Percentiles rank a stretch among this genome's conserved stretches.
phyloP scores from a whole-genome alignment of 2,329 filamentous ascomycete species.

The Teratosphaeria viscida region DNA sequence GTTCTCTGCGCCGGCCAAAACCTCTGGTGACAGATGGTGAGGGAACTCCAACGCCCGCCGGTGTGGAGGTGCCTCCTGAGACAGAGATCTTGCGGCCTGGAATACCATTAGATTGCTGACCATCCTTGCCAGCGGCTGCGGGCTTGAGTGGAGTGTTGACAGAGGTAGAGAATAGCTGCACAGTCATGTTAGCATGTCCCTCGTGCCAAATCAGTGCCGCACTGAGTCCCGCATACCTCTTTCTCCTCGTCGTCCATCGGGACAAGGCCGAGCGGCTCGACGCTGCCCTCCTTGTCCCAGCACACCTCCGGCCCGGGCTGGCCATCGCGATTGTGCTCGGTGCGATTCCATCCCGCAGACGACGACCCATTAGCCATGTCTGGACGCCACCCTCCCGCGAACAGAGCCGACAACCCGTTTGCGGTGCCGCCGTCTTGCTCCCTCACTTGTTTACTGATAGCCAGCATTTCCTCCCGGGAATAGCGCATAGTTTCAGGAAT shows the following conservation, averaged over 20 bases:
- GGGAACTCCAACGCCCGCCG: conserved; percentile 54
- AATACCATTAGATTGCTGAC: conserved; percentile 42
- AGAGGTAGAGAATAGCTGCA: conserved; percentile 66
- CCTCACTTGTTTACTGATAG: conserved; percentile 55
- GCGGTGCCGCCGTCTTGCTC: conserved; percentile 50
- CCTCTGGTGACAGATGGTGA: conserved; percentile 68
- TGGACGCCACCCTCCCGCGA: conserved; percentile 70
- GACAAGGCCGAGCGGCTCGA: conserved; percentile 60
- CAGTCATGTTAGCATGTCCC: conserved; percentile 5
- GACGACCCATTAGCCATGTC: conserved; percentile 54
- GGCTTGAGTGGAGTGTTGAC: conserved; percentile 93
- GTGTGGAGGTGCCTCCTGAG: conserved; percentile 53
- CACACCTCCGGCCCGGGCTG: conserved; percentile 81
- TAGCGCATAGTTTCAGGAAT: conserved; percentile 50
- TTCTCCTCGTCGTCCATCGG: conserved; percentile 60
- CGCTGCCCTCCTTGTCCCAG: conserved; percentile 67
- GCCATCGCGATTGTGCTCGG: conserved; percentile 56
- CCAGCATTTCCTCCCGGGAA: conserved; percentile 66
- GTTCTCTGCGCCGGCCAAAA: conserved; percentile 66
- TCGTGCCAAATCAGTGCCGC: background rate
- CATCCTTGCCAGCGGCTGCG: conserved; percentile 58
- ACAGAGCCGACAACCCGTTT: conserved; percentile 56
- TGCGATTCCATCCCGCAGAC: conserved; percentile 61
- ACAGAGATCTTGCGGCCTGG: conserved; percentile 74
- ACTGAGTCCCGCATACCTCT: conserved; percentile 39